These are phyloP conservation scores for Bipolaris cookei DNA, from an alignment of 2,329 filamentous ascomycete genomes.

Conservation along the genomic window DNA sequence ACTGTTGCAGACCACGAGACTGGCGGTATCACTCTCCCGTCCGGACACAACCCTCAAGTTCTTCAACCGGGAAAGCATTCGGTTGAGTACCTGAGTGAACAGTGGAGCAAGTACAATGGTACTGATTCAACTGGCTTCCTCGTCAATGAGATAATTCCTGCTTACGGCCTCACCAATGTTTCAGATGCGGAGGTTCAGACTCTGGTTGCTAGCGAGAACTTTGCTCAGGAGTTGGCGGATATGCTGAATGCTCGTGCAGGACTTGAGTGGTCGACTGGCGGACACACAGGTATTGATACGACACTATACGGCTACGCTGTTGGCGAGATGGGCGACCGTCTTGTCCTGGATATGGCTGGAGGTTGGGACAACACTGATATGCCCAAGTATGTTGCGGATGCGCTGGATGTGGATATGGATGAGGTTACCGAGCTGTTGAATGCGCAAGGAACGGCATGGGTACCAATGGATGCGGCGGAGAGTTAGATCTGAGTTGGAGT, in stretches of 20 bases:
- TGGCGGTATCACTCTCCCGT: constrained; percentile 50
- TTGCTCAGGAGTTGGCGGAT: constrained; percentile 36
- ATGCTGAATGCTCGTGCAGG: constrained; percentile 36
- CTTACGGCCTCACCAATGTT: constrained; percentile 37
- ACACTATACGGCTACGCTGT: constrained; percentile 48
- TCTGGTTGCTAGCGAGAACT: constrained; percentile 30
- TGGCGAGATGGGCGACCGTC: constrained; percentile 22
- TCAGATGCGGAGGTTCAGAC: constrained; percentile 37
- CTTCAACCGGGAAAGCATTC: constrained; percentile 42
- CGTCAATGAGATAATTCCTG: constrained; percentile 31
- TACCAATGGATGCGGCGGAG: constrained; percentile 7
- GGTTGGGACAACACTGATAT: constrained; percentile 34
- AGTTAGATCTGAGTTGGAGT: not conserved
- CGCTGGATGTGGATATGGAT: constrained; percentile 27
- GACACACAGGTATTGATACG: constrained; percentile 49
- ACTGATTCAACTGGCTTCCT: constrained; percentile 41
- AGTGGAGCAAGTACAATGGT: constrained; percentile 40
- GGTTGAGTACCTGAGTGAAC: constrained; percentile 36
- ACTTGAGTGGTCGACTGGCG: constrained; percentile 47
- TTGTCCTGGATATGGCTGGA: constrained; percentile 31
- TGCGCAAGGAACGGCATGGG: constrained; percentile 21
- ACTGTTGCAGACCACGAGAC: constrained; percentile 53
- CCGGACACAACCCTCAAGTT: constrained; percentile 44
- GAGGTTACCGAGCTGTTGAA: constrained; percentile 29
- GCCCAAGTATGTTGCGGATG: constrained; percentile 27